Conservation (phyloP, 805 yeast species). For the Ogataea nonfermentans region DNA sequence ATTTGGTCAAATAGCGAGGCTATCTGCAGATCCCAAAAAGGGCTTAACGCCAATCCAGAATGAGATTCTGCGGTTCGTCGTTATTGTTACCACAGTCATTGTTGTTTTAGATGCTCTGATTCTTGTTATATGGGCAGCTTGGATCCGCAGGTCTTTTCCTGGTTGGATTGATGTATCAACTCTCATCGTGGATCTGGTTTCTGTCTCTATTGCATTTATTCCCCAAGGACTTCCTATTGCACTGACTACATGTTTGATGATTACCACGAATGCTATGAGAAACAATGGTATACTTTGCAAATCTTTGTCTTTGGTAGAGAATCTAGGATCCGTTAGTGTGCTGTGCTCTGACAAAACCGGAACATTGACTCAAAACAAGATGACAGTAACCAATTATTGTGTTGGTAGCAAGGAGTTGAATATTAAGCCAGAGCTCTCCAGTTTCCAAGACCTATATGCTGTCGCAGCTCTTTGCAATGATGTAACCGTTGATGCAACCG, state of each 20-base stretch:
- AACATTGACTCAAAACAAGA: slow-evolving; percentile 58
- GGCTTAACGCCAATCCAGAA: slow-evolving; percentile 42
- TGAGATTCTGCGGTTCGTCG: slow-evolving; percentile 32
- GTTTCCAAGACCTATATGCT: slow-evolving; percentile 26
- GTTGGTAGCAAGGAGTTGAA: slow-evolving; percentile 20
- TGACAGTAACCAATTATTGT: slow-evolving; percentile 38
- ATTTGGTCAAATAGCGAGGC: slow-evolving; percentile 43
- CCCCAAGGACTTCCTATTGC: slow-evolving; percentile 55
- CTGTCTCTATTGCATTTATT: slow-evolving; percentile 47
- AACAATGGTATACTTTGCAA: slow-evolving; percentile 44
- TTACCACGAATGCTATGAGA: slow-evolving; percentile 48
- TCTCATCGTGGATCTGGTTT: slow-evolving; percentile 43
- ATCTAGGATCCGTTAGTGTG: slow-evolving; percentile 55
- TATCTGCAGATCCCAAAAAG: slow-evolving; percentile 38
- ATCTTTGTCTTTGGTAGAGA: slow-evolving; percentile 46
- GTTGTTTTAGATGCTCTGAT: slow-evolving; percentile 33
- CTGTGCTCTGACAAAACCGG: slow-evolving; percentile 79
- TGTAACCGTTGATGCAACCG: slow-evolving; percentile 28
- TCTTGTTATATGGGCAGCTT: slow-evolving; percentile 42
- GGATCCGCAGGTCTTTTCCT: slow-evolving; percentile 39
- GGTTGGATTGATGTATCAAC: slow-evolving; percentile 42
- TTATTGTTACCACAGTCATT: slow-evolving; percentile 1
- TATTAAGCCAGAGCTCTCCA: slow-evolving; percentile 28
- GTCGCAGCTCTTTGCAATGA: slow-evolving; percentile 31
- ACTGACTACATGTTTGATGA: slow-evolving; percentile 46